Percentiles rank a stretch among this genome's conserved stretches.
phyloP scores from a whole-genome alignment of 1,139 yeast species.

The Pichia sp. region DNA sequence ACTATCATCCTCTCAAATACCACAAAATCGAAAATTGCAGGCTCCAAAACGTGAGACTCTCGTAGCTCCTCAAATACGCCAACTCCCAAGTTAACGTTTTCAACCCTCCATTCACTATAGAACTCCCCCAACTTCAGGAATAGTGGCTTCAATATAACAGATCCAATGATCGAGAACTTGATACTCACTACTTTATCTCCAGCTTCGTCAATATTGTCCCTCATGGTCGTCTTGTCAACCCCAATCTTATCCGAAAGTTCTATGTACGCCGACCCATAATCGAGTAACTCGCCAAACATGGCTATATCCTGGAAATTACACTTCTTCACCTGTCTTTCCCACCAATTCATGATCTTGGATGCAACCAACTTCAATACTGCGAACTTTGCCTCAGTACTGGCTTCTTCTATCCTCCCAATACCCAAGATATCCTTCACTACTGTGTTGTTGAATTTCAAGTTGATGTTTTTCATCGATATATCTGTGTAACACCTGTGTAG shows the following conservation, averaged over 20 bases:
- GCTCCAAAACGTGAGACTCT: constrained; percentile 13
- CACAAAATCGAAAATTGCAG: constrained; percentile 3
- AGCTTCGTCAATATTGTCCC: not conserved
- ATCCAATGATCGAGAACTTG: constrained; percentile 32
- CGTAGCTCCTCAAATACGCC: constrained; percentile 36
- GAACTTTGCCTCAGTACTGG: not conserved
- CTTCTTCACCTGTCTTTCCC: constrained; percentile 24
- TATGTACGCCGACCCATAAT: constrained; percentile 2
- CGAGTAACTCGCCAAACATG: constrained; percentile 7
- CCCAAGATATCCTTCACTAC: not conserved
- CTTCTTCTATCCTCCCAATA: not conserved
- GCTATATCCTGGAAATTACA: constrained; percentile 35
- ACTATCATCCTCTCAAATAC: constrained; percentile 32
- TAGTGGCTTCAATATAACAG: constrained; percentile 30
- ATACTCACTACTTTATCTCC: constrained; percentile 1
- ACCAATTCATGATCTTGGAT: constrained; percentile 30
- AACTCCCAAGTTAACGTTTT: constrained; percentile 31
- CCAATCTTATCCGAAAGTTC: not conserved
- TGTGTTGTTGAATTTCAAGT: not conserved
- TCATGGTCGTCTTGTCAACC: not conserved
- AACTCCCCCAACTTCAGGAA: constrained; percentile 27
- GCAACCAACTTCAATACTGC: constrained; percentile 31
- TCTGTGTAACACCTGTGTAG: not conserved
- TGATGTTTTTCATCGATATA: not conserved
- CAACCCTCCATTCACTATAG: constrained; percentile 33